Percentiles rank a stretch among this genome's conserved stretches.
Evolutionary conservation across 2,329 filamentous ascomycete genomes (phyloP).

Genomic region (Verticillium longisporum): DNA sequence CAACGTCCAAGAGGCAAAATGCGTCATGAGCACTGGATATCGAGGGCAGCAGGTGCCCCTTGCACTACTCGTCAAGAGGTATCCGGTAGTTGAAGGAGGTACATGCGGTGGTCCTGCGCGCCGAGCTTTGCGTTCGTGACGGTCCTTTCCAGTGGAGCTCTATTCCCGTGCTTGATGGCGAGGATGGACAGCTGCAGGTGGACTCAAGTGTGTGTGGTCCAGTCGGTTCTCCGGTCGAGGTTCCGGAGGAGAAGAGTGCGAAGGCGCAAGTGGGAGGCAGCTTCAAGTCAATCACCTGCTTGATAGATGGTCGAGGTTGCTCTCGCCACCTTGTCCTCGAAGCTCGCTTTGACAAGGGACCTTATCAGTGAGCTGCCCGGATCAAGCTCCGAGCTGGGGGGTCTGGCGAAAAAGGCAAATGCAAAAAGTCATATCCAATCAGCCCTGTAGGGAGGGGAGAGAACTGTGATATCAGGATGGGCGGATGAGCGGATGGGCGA

Average conservation of each 20-base stretch:
- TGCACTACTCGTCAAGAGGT: neutral
- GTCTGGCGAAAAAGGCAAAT: neutral
- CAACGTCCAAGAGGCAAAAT: neutral
- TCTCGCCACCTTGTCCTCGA: neutral
- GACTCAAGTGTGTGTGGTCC: neutral
- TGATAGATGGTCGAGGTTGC: neutral
- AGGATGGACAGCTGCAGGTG: neutral
- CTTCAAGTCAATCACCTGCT: neutral
- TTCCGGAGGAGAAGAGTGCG: neutral
- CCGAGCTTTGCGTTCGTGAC: neutral
- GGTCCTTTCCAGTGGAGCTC: neutral
- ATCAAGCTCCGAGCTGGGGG: neutral
- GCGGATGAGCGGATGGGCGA: neutral
- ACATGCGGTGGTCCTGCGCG: neutral
- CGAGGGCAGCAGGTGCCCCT: neutral
- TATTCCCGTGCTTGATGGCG: neutral
- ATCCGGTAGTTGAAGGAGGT: neutral
- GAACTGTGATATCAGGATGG: neutral
- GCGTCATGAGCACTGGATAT: neutral
- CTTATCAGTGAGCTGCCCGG: neutral
- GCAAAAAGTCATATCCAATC: neutral
- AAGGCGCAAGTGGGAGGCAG: neutral
- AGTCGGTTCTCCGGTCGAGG: neutral
- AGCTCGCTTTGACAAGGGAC: neutral
- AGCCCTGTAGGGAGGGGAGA: neutral